Evolutionary conservation across 257 asterid species (phyloP).

Genomic region (Fraxinus anomala): DNA sequence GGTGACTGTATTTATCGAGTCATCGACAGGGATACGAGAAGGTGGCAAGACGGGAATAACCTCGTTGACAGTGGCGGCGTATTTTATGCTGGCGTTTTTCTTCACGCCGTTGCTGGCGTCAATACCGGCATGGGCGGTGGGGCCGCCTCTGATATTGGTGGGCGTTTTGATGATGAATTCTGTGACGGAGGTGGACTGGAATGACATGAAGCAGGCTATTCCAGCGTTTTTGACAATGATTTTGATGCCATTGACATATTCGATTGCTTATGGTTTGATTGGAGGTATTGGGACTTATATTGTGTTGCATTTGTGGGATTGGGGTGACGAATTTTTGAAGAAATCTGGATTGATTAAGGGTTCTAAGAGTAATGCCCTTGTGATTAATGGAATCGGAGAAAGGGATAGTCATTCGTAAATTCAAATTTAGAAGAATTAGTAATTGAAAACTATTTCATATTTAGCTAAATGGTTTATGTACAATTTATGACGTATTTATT

Average conservation of each 20-base stretch:
- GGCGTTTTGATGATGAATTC: slow-evolving; percentile 94
- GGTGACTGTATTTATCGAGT: slow-evolving; percentile 79
- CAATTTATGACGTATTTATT: too few relatives aligned
- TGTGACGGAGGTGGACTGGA: slow-evolving; percentile 91
- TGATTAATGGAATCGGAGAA: slow-evolving; percentile 28
- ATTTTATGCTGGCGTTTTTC: slow-evolving; percentile 73
- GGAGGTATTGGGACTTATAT: slow-evolving; percentile 79
- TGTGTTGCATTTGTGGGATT: slow-evolving; percentile 73
- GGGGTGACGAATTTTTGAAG: slow-evolving; percentile 41
- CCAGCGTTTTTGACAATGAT: slow-evolving; percentile 86
- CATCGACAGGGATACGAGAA: slow-evolving; percentile 90
- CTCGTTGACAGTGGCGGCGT: slow-evolving; percentile 77
- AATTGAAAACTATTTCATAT: neutral
- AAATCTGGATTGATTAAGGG: slow-evolving; percentile 38
- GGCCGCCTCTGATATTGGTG: slow-evolving; percentile 87
- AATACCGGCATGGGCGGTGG: slow-evolving; percentile 97
- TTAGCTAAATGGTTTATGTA: too few relatives aligned
- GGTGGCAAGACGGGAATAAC: slow-evolving; percentile 94
- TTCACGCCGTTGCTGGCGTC: slow-evolving; percentile 92
- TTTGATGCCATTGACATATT: slow-evolving; percentile 87
- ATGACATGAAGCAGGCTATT: slow-evolving; percentile 84
- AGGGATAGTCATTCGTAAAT: slow-evolving; percentile 9
- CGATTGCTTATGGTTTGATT: slow-evolving; percentile 87
- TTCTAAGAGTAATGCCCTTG: neutral
- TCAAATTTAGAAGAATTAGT: neutral